Conservation (phyloP, 2,329 filamentous ascomycete genomes). For the Stachybotrys echinatus region DNA sequence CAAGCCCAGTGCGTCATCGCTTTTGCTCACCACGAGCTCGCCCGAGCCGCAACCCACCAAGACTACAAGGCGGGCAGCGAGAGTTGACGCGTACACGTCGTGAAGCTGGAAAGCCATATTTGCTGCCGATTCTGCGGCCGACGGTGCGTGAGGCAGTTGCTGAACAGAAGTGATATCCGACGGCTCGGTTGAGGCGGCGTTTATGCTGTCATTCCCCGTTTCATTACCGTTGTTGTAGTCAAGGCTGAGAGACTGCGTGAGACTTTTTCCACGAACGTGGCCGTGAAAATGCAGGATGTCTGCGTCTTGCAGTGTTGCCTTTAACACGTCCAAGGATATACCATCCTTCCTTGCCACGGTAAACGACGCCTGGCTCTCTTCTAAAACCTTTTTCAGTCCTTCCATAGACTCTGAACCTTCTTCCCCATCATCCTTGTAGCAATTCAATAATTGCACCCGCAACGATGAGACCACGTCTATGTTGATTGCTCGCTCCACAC, state of each 20-base stretch:
- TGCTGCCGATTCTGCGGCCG: too few species aligned
- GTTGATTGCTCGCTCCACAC: not conserved
- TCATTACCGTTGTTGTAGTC: not conserved
- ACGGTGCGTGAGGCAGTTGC: not conserved
- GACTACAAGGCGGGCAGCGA: not conserved
- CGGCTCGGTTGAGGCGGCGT: not conserved
- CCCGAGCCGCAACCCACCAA: not conserved
- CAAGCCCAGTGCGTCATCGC: not conserved
- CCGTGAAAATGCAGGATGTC: not conserved
- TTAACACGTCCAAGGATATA: not conserved
- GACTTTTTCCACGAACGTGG: not conserved
- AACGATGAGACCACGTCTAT: not conserved
- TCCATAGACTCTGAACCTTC: not conserved
- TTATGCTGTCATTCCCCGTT: not conserved
- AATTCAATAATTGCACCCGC: not conserved
- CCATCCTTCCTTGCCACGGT: not conserved
- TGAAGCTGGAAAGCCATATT: not conserved
- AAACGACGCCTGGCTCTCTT: not conserved
- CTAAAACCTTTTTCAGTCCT: not conserved
- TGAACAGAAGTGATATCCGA: not conserved
- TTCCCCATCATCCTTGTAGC: not conserved
- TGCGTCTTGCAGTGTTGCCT: not conserved
- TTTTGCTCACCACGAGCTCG: not conserved
- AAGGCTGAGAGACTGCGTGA: not conserved
- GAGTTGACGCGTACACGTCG: not conserved